Base-by-base conservation (phyloP, 2,329 filamentous ascomycete genomes). In the Sporothrix protearum region DNA sequence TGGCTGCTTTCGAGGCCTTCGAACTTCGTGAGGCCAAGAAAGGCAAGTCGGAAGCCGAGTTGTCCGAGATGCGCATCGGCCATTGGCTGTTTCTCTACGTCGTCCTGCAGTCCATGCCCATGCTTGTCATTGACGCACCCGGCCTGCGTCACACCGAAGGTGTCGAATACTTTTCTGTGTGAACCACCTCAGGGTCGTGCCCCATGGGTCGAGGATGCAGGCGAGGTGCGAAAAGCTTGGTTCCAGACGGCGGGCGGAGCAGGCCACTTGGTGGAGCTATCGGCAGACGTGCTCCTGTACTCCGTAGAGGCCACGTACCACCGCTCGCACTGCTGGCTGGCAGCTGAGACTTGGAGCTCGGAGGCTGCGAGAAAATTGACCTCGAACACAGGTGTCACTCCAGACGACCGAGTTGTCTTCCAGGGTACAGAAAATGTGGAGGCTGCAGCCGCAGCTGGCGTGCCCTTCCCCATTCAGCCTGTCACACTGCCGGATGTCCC, bases 1-100 rank as follows among this genome's bases (percentile, higher is more conserved):
- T 94, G 42, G 83, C 88, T 5, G 86, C 88, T 33, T 95, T 92
- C 81, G 88, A 88, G 73, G 85, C 88, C 0, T 92, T 93, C 74
- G 92, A 95, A 80, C 81, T 85, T 47, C 89, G 89, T 63, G 89
- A 92, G 73, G 88, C 88, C 25, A 71, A 69, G 22, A 86, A 85
- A 73, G 87, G 89, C 71, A 89, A 88, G 78, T 86, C 83, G 51
- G 84, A 89, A 39, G 83, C 86, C n/a, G 91, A 94, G 75, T 82
- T 94, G 55, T 83, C 85, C 47, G 91, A 94, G 76, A 86, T 91
- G 76, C 87, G 92, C 57, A 87, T 91, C 57, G 92, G 92, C 16
- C 89, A 91, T 78, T 96, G 92, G 92, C 83, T 96, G 68, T 94
- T 95, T 82, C 83, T 94, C 71, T 95, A 95, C 77, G 89, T 88